These are phyloP conservation scores for Thelonectria olida DNA, from an alignment of 2,329 filamentous ascomycete genomes.

Conservation along the genomic window DNA sequence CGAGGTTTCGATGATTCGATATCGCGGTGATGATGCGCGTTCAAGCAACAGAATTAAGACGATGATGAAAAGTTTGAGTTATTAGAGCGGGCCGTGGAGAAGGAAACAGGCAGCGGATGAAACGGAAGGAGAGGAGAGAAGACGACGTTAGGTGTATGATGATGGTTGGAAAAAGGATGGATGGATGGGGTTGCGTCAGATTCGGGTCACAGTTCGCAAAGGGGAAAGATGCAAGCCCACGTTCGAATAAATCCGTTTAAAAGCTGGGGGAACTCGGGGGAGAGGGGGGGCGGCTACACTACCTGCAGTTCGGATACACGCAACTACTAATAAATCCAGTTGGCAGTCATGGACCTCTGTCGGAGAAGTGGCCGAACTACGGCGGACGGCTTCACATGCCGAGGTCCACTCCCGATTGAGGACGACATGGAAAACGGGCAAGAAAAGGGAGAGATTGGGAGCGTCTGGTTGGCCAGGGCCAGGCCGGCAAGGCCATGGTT, in stretches of 20 bases:
- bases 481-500: neutral
- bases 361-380: slow-evolving; percentile 39
- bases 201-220: slow-evolving; percentile 6
- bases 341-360: neutral
- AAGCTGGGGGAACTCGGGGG: neutral
- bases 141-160: neutral
- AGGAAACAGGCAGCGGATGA: neutral
- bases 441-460: neutral
- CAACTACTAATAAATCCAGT: neutral
- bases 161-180: neutral
- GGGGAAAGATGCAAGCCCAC: neutral
- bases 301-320: neutral
- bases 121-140: slow-evolving; percentile 1
- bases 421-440: neutral
- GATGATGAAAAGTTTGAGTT: slow-evolving; percentile 3
- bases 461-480: neutral
- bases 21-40: neutral
- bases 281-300: neutral
- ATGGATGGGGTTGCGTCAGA: slow-evolving; percentile 2
- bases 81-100: neutral
- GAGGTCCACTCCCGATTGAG: slow-evolving; percentile 39
- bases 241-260: neutral
- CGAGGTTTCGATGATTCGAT: neutral
- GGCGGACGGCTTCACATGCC: slow-evolving; percentile 38
- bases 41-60: neutral